Base-by-base conservation (phyloP, 2,329 filamentous ascomycete genomes). In the Fusarium anthophilum region DNA sequence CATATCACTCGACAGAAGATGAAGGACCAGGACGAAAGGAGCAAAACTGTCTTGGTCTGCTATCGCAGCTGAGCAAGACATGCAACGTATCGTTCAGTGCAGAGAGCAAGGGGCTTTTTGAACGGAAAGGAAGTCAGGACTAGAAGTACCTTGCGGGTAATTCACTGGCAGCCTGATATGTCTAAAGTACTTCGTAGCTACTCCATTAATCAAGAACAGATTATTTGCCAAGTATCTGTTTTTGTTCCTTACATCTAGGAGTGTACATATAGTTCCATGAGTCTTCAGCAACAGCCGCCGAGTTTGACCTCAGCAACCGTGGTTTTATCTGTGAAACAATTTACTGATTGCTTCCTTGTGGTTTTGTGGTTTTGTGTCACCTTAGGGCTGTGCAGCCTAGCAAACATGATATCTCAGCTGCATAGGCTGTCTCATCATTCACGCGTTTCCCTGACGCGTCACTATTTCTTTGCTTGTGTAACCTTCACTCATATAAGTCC, bases 11-110 rank as follows among this genome's bases (percentile, higher is more conserved):
- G 18, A 15, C 44, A 9, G 17, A 5, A 26, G 5, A 1, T 9
- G 1, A 0, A 4, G 1, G 24, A 45, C 1, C 5, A 4, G 44
- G 0, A 2, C 17, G 11, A 20, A 4, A 18, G 7, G 11, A 8
- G 0, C 24, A 26, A 10, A 11, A 14, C 32, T 5, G 6, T 32
- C 30, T 32, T 32, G 13, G 30, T 13, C 44, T 15, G 22, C 20
- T 47, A 22, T 22, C 18, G 26, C 45, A 15, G 26, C 26, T 47
- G 13, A 47, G 26, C 45, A 28, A 2, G 6, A 28, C 26, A 47
- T 28, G 26, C 28, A 28, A 28, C 13, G 45, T 28, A 47, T 47
- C 18, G 26, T 28, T 47, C 24, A 28, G 44, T 47, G 45, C 26
- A 47, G 12, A 22, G 26, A 22, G 3, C 18, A 22, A 22, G 45